Evolutionary conservation across 2,329 filamentous ascomycete species (phyloP).

Genomic region (Epichloe baconii): DNA sequence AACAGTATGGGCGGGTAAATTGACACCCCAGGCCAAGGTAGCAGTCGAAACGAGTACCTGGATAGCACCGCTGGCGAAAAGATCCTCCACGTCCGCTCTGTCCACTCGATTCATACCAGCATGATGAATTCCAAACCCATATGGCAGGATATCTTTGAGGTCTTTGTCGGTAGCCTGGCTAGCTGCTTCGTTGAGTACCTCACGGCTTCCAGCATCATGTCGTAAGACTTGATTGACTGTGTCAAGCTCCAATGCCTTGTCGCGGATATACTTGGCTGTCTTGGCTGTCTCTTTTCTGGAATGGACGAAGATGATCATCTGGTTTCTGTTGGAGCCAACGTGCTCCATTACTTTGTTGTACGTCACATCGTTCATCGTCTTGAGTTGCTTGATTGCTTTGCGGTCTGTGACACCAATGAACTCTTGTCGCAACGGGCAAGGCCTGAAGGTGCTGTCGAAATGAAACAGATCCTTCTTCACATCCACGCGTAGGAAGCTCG

Average conservation of each 20-base stretch:
- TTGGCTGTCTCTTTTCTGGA: constrained; percentile 97
- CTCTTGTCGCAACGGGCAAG: constrained; percentile 89
- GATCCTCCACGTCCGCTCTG: constrained; percentile 84
- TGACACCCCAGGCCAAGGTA: constrained; percentile 98
- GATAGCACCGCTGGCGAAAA: constrained; percentile 82
- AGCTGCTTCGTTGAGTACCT: constrained; percentile 76
- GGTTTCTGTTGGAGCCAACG: constrained; percentile 81
- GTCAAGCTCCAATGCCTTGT: constrained; percentile 93
- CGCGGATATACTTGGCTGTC: constrained; percentile 88
- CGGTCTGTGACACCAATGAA: constrained; percentile 96
- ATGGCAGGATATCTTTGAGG: constrained; percentile 86
- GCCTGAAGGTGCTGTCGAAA: constrained; percentile 87
- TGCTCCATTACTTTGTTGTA: constrained; percentile 97
- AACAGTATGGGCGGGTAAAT: constrained; percentile 91
- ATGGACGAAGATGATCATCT: constrained; percentile 98
- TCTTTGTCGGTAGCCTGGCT: constrained; percentile 73
- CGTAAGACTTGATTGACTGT: constrained; percentile 93
- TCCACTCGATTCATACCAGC: constrained; percentile 95
- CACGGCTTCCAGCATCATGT: constrained; percentile 80
- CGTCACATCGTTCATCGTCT: constrained; percentile 98
- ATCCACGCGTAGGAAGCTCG: constrained; percentile 86
- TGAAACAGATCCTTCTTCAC: constrained; percentile 79
- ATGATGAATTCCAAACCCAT: constrained; percentile 96
- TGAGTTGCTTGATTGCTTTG: constrained; percentile 96
- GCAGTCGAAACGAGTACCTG: constrained; percentile 95